Percentiles rank a stretch among this genome's conserved stretches.
Evolutionary conservation across 495 filamentous ascomycete species (phyloP).

Genomic region (Geoglossum glabrum): DNA sequence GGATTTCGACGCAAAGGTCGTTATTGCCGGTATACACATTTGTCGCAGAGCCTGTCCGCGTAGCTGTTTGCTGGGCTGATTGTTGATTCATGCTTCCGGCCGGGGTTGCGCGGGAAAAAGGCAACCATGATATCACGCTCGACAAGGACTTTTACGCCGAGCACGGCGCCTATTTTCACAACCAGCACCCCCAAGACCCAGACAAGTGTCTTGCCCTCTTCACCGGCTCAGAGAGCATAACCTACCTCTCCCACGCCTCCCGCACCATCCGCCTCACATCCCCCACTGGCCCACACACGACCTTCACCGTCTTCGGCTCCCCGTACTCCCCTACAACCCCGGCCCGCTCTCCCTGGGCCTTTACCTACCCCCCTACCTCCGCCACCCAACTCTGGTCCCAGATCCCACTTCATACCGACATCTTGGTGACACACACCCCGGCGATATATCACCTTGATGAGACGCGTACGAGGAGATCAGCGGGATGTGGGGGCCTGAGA

Average conservation of each 20-base stretch:
- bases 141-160: conserved; percentile 40
- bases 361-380: conserved; percentile 35
- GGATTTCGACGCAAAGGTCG: conserved; percentile 35
- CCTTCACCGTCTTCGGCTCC: conserved; percentile 58
- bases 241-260: conserved; percentile 44
- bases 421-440: conserved; percentile 30
- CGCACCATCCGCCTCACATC: conserved; percentile 33
- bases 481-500: conserved; percentile 24
- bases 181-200: conserved; percentile 34
- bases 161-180: conserved; percentile 36
- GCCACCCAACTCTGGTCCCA: conserved; percentile 28
- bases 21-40: conserved; percentile 33
- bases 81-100: neutral
- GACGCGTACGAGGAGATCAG: conserved; percentile 13
- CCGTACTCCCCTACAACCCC: conserved; percentile 40
- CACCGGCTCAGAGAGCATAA: conserved; percentile 31
- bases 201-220: conserved; percentile 36
- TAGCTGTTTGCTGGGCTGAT: no score
- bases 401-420: conserved; percentile 25
- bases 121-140: conserved; percentile 65
- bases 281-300: conserved; percentile 38
- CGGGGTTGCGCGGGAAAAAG: conserved; percentile 19
- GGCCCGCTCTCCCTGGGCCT: conserved; percentile 45
- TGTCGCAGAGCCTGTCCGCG: no score
- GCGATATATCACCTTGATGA: conserved; percentile 26